phyloP scores from a whole-genome alignment of 352 stramenopile genomes.

The Globisporangium ultimum region DNA sequence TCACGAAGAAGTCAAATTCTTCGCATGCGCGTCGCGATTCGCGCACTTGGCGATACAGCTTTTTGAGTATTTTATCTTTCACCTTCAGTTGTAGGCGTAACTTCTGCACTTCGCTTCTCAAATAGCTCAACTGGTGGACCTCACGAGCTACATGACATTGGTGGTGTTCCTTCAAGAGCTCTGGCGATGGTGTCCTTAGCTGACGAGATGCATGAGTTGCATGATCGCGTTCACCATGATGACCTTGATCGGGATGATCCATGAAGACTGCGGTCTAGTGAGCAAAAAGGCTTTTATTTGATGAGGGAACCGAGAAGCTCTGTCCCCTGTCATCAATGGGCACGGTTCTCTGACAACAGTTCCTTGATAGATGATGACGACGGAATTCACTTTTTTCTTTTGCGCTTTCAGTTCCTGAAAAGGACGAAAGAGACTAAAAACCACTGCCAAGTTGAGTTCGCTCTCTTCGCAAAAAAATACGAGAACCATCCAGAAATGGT shows the following conservation, averaged over 20 bases:
- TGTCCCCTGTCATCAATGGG: not conserved
- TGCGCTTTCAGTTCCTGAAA: too few relatives aligned
- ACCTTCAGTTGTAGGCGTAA: not conserved
- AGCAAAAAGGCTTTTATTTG: too few relatives aligned
- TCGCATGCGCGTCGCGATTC: not conserved
- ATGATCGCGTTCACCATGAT: not conserved
- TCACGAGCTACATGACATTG: not conserved
- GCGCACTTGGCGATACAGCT: not conserved
- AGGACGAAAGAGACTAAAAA: too few relatives aligned
- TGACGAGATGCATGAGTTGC: not conserved
- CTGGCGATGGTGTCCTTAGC: not conserved
- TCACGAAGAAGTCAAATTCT: not conserved
- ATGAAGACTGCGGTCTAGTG: not conserved
- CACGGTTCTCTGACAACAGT: not conserved
- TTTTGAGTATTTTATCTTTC: not conserved
- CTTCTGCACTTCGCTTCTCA: not conserved
- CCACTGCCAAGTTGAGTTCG: too few relatives aligned
- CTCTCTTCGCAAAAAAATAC: too few relatives aligned
- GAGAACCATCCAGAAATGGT: too few relatives aligned
- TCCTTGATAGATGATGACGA: constrained; percentile 1
- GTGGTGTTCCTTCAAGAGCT: not conserved
- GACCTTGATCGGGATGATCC: not conserved
- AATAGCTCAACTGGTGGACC: not conserved
- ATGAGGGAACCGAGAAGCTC: not conserved
- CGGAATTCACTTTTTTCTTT: too few relatives aligned